A percentile compares a stretch with the other conserved stretches of the same genome.
Conservation (phyloP, 129 eudicot species). For the Flaveria bidentis region DNA sequence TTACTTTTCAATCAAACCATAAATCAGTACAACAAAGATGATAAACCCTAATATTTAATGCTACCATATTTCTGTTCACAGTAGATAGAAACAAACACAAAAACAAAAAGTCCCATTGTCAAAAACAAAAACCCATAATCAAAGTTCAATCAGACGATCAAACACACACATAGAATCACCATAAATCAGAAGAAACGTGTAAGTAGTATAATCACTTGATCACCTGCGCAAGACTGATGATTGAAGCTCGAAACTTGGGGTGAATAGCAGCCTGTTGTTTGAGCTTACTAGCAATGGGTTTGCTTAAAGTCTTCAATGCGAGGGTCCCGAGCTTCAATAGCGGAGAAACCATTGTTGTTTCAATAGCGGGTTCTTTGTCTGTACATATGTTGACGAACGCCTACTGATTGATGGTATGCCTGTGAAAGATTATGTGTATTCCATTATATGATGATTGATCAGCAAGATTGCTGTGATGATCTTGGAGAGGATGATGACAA, state of each 20-base stretch:
- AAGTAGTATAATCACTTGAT: neutral
- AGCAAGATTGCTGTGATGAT: too few relatives aligned
- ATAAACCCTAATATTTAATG: conserved; percentile 25
- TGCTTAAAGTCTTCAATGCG: conserved; percentile 71
- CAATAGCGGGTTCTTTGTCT: neutral
- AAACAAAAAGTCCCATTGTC: too few relatives aligned
- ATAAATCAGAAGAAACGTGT: too few relatives aligned
- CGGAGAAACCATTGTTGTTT: conserved; percentile 53
- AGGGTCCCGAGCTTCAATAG: conserved; percentile 78
- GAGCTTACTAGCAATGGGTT: conserved; percentile 83
- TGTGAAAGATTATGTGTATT: neutral
- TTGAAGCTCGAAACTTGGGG: conserved; percentile 72
- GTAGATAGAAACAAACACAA: too few relatives aligned
- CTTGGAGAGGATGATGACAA: too few relatives aligned
- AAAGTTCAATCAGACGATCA: neutral
- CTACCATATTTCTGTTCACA: neutral
- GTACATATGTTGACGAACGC: too few relatives aligned
- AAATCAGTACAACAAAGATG: too few relatives aligned
- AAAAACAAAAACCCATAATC: neutral
- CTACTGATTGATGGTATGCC: neutral
- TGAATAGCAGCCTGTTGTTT: conserved; percentile 69
- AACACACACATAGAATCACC: neutral
- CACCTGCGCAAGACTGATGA: conserved; percentile 85
- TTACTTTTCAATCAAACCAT: too few relatives aligned
- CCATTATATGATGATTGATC: neutral